These are phyloP conservation scores for Pleurotus pulmonarius DNA, from an alignment of 768 basidiomycete species.

Conservation along the genomic window DNA sequence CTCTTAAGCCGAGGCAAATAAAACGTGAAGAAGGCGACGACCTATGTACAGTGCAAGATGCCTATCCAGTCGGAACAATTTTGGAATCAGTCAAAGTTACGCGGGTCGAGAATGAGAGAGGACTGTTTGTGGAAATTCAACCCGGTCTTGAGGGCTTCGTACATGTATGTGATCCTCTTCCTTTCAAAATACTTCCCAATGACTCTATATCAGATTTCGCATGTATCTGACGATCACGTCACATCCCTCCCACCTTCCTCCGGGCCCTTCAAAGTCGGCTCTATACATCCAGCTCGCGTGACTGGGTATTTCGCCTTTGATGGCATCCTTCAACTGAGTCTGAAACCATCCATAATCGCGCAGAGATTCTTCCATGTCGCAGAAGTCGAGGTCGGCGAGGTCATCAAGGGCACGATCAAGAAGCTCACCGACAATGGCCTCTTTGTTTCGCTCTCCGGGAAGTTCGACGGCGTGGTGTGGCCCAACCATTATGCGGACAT, in stretches of 20 bases:
- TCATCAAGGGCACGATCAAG: slow-evolving; percentile 86
- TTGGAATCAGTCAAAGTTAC: slow-evolving; percentile 72
- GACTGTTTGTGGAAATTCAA: slow-evolving; percentile 66
- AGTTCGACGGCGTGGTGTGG: slow-evolving; percentile 90
- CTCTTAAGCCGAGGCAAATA: slow-evolving; percentile 40
- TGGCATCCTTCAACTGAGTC: slow-evolving; percentile 82
- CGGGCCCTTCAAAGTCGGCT: slow-evolving; percentile 77
- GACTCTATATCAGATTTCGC: slow-evolving; percentile 69
- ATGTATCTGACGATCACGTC: slow-evolving; percentile 89
- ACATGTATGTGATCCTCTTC: slow-evolving; percentile 58
- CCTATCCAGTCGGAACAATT: slow-evolving; percentile 70
- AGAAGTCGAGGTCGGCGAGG: slow-evolving; percentile 82
- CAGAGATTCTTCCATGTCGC: slow-evolving; percentile 82
- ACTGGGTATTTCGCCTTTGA: slow-evolving; percentile 84
- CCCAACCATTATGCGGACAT: slow-evolving; percentile 96
- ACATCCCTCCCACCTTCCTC: slow-evolving; percentile 67
- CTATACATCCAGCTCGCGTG: slow-evolving; percentile 82
- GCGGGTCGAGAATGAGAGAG: slow-evolving; percentile 77
- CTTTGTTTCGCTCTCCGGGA: slow-evolving; percentile 84
- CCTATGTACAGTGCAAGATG: slow-evolving; percentile 37
- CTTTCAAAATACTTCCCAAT: slow-evolving; percentile 3
- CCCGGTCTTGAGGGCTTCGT: slow-evolving; percentile 74
- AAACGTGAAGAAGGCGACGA: slow-evolving; percentile 15
- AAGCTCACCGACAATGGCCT: slow-evolving; percentile 75
- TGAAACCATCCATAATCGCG: slow-evolving; percentile 78